phyloP scores from a whole-genome alignment of 2,329 filamentous ascomycete species.

The Pyrenophora seminiperda region DNA sequence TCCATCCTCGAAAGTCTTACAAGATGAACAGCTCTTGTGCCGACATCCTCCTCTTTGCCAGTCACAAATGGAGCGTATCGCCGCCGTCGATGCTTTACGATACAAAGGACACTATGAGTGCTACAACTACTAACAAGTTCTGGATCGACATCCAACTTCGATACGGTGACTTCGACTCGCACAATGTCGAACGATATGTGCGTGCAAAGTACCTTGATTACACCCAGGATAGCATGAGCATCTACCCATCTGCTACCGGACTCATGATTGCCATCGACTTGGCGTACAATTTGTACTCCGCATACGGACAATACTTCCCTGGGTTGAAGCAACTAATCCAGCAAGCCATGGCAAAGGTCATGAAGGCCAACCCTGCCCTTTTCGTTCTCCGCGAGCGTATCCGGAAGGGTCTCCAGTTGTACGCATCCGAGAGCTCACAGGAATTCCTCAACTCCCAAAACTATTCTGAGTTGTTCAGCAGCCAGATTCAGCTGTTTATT shows the following conservation, averaged over 20 bases:
- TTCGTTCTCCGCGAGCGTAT: constrained; percentile 98
- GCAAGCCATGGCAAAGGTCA: constrained; percentile 99
- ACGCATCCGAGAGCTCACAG: constrained; percentile 97
- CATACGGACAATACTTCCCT: constrained; percentile 98
- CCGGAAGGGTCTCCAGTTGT: constrained; percentile 94
- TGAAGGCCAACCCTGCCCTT: constrained; percentile 97
- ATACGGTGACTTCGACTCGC: constrained; percentile 98
- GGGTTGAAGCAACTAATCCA: constrained; percentile 94
- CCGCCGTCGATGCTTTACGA: constrained; percentile 91
- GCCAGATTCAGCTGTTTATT: constrained; percentile 98
- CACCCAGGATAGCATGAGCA: constrained; percentile 97
- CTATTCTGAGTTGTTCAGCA: constrained; percentile 98
- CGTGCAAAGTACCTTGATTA: constrained; percentile 98
- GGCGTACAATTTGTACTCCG: constrained; percentile 97
- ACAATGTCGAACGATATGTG: constrained; percentile 97
- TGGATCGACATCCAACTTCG: constrained; percentile 97
- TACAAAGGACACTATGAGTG: constrained; percentile 92
- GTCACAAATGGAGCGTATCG: constrained; percentile 98
- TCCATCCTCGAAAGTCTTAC: constrained; percentile 98
- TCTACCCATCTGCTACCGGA: constrained; percentile 95
- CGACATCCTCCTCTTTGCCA: constrained; percentile 94
- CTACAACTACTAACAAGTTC: constrained; percentile 97
- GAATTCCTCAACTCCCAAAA: constrained; percentile 99
- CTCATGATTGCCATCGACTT: constrained; percentile 98
- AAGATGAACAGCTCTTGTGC: constrained; percentile 99